Base-by-base conservation (phyloP, 2,329 filamentous ascomycete species). In the Paecilomyces formosus region DNA sequence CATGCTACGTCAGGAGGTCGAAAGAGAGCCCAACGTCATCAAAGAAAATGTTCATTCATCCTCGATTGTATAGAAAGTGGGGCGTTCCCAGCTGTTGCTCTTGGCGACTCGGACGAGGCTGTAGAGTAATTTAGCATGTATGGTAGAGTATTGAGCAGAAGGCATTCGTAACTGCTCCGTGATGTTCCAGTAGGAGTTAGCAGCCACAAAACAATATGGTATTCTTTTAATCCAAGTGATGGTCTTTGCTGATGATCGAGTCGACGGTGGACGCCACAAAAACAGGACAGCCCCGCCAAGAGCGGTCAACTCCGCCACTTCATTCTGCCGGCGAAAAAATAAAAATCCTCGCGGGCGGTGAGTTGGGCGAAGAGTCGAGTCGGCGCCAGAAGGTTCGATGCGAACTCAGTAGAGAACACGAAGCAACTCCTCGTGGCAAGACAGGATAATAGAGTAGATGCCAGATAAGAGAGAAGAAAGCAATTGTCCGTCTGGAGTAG, bases 331-430 rank as follows among this genome's bases (percentile, higher is more conserved):
- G 31, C 26, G 24, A 24, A 50, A 58, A 53, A 21, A 52, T 7
- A 26, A 50, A 52, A 26, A 26, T 26, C 24, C 1, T 26, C 24
- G 3, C 6, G 56, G 57, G 54, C 54, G 56, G 57, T 53, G 56
- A 58, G 56, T 53, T 51, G 53, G 18, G 21, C 2, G 64, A 64
- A 56, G 51, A 31, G 55, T 70, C 70, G 56, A 68, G 71, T 55
- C 71, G 58, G 59, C 68, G 61, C 75, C 67, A 73, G 74, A 76
- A 77, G 67, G 64, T 76, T 76, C 74, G 71, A 74, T 67, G 55
- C 33, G 45, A 55, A 26, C n/a, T n/a, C n/a, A n/a, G n/a, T n/a
- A n/a, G 24, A 26, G 24, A 26, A 26, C n/a, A n/a, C 6, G 24
- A 26, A 6, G 3, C 24, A 6, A 26, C 6, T 26, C 15, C 15